Evolutionary conservation across 192 early-diverging fungal genomes (phyloP).

Genomic region (Cladochytrium replicatum): DNA sequence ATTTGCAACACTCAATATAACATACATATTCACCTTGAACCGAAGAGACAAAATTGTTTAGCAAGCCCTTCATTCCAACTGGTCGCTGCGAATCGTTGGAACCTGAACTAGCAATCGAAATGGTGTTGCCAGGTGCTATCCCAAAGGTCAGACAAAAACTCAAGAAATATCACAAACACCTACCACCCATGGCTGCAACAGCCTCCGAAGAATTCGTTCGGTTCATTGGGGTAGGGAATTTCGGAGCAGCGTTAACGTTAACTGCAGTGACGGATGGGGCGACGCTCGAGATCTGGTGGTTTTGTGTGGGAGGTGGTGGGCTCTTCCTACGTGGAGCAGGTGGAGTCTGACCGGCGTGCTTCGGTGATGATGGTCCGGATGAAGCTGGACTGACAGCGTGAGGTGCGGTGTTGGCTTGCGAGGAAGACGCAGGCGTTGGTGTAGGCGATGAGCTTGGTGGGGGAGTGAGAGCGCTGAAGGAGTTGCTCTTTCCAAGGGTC

Average conservation of each 20-base stretch:
- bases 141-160: slow-evolving; percentile 17
- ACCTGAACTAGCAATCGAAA: background rate
- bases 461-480: slow-evolving; percentile 1
- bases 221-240: slow-evolving; percentile 19
- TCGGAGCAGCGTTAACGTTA: slow-evolving; percentile 12
- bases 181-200: slow-evolving; percentile 7
- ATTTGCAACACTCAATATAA: background rate
- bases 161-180: slow-evolving; percentile 13
- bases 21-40: slow-evolving; percentile 13
- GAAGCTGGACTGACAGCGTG: background rate
- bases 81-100: slow-evolving; percentile 6
- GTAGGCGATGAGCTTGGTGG: slow-evolving; percentile 10
- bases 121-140: slow-evolving; percentile 12
- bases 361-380: too few relatives aligned
- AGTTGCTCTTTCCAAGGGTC: slow-evolving; percentile 10
- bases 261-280: too few relatives aligned
- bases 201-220: slow-evolving; percentile 5
- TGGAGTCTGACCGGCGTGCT: too few relatives aligned
- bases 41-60: slow-evolving; percentile 20
- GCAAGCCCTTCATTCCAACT: slow-evolving; percentile 16
- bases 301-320: too few relatives aligned
- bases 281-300: too few relatives aligned
- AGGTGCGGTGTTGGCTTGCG: slow-evolving; percentile 8
- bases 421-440: slow-evolving; percentile 9
- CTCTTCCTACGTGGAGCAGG: too few relatives aligned